Evolutionary conservation across 1,284 basidiomycete species (phyloP).

Genomic region (Cutaneotrichosporon sp.): DNA sequence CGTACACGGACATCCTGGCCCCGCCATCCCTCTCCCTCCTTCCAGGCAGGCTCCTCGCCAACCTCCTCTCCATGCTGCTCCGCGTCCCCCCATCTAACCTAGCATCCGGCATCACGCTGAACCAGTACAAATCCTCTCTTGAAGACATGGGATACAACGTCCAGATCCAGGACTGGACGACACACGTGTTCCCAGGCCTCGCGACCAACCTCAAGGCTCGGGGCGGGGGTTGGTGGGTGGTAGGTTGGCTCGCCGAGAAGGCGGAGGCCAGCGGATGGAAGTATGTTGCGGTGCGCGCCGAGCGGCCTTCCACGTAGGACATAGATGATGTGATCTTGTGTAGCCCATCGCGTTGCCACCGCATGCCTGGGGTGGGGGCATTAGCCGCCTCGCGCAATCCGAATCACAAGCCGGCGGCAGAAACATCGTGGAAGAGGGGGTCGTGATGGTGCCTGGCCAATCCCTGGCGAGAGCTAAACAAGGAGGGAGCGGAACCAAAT

Average conservation of each 20-base stretch:
- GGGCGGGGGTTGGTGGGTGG: conserved; percentile 56
- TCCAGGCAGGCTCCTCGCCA: conserved; percentile 27
- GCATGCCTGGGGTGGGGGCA: neutral
- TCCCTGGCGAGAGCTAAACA: no score
- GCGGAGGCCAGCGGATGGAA: conserved; percentile 55
- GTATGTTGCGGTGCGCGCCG: conserved; percentile 61
- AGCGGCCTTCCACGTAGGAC: neutral
- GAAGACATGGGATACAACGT: conserved; percentile 62
- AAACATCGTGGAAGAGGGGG: no score
- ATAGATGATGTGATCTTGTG: neutral
- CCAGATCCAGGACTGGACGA: conserved; percentile 62
- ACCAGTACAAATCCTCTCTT: conserved; percentile 58
- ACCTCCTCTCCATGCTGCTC: conserved; percentile 40
- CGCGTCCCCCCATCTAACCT: conserved; percentile 61
- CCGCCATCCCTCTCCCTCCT: conserved; percentile 24
- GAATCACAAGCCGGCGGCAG: neutral
- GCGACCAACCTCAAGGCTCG: conserved; percentile 56
- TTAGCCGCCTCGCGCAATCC: no score
- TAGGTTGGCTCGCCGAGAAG: conserved; percentile 55
- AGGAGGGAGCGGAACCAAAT: neutral
- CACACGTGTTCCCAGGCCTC: conserved; percentile 64
- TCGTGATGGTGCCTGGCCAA: no score
- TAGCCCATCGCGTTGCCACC: neutral
- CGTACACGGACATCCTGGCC: conserved; percentile 63
- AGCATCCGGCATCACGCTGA: conserved; percentile 49